A percentile compares a stretch with the other conserved stretches of the same genome.
Conservation (phyloP, 2,329 filamentous ascomycete genomes). For the Ophiocordyceps camponoti-saundersi region DNA sequence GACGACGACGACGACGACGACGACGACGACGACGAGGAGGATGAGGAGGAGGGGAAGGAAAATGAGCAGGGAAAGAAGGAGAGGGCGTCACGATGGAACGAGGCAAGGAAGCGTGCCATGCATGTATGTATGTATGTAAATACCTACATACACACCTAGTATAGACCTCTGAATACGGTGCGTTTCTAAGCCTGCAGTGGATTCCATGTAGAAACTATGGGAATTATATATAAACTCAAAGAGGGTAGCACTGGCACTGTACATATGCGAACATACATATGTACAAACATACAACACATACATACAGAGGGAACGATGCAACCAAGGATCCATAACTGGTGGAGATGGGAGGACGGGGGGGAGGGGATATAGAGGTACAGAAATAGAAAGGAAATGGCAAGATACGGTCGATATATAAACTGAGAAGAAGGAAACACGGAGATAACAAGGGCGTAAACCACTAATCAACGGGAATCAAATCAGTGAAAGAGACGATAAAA, state of each 20-base stretch:
- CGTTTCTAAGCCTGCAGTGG: background rate
- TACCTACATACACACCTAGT: no score
- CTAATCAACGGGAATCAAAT: background rate
- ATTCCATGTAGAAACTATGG: background rate
- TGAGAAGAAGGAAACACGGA: no score
- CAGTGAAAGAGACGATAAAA: background rate
- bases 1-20: no score
- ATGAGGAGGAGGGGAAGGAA: background rate
- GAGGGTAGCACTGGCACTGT: background rate
- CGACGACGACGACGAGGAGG: background rate
- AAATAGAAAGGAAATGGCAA: no score
- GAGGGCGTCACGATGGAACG: background rate
- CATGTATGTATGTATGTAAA: background rate
- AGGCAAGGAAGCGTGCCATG: background rate
- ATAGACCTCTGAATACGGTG: background rate
- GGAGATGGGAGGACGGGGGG: no score
- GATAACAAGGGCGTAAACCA: no score
- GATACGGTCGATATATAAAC: no score
- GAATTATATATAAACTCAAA: background rate
- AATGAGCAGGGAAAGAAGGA: background rate
- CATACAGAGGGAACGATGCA: no score
- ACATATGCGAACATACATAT: background rate
- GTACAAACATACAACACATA: no score
- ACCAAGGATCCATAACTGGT: no score
- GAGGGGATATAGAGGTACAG: no score